A percentile compares a stretch with the other conserved stretches of the same genome.
phyloP scores from a whole-genome alignment of 768 basidiomycete genomes.

The Tricholomella constricta region DNA sequence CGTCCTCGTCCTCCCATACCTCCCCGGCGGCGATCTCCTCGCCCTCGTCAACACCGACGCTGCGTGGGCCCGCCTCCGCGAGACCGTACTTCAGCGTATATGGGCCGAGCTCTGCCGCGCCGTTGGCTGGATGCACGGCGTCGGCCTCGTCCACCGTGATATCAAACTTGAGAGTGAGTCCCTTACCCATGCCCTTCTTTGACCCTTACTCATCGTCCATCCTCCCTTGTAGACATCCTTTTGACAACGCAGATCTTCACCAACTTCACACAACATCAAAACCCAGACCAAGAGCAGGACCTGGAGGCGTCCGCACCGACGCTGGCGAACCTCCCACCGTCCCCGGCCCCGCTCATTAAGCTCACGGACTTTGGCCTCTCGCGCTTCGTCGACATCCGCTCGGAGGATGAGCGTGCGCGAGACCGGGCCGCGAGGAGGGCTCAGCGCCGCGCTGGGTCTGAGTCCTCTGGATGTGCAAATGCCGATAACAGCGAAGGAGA shows the following conservation, averaged over 20 bases:
- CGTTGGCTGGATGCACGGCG: slow-evolving; percentile 86
- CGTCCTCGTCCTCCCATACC: slow-evolving; percentile 75
- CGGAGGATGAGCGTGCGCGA: slow-evolving; percentile 17
- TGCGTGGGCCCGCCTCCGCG: slow-evolving; percentile 41
- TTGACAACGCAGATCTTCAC: slow-evolving; percentile 50
- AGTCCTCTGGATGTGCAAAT: neutral
- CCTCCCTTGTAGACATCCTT: slow-evolving; percentile 71
- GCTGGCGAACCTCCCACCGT: slow-evolving; percentile 33
- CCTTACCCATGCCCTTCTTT: neutral
- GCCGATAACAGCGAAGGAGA: neutral
- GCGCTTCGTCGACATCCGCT: slow-evolving; percentile 70
- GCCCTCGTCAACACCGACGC: slow-evolving; percentile 65
- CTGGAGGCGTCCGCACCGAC: slow-evolving; percentile 26
- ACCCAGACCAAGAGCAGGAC: no score
- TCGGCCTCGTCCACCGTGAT: slow-evolving; percentile 86
- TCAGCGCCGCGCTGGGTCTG: neutral
- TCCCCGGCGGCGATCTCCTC: slow-evolving; percentile 81
- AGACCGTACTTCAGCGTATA: slow-evolving; percentile 60
- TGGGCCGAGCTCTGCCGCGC: slow-evolving; percentile 77
- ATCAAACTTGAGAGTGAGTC: slow-evolving; percentile 81
- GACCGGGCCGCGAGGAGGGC: slow-evolving; percentile 7
- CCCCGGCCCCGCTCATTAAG: slow-evolving; percentile 67
- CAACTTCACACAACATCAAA: slow-evolving; percentile 29
- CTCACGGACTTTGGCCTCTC: slow-evolving; percentile 91
- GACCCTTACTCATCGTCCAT: no score